Percentiles rank a stretch among this genome's conserved stretches.
phyloP scores from a whole-genome alignment of 2,329 filamentous ascomycete species.

The Arachnomyces sp. region DNA sequence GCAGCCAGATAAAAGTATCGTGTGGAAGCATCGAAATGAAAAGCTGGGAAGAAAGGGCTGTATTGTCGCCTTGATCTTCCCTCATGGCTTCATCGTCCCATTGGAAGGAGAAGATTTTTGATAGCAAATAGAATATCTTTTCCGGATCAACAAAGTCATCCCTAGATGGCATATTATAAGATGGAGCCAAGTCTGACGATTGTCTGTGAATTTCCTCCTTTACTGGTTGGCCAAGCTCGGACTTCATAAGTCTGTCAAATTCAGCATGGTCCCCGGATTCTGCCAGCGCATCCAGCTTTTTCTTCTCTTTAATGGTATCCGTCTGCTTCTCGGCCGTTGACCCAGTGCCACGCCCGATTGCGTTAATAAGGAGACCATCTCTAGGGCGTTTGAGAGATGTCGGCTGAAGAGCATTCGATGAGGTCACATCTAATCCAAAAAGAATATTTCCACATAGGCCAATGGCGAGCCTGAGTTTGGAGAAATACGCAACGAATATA shows the following conservation, averaged over 20 bases:
- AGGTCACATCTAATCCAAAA: slow-evolving; percentile 38
- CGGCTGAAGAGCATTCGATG: slow-evolving; percentile 21
- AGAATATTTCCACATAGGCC: slow-evolving; percentile 34
- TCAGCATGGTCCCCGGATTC: slow-evolving; percentile 20
- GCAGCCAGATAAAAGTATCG: slow-evolving; percentile 35
- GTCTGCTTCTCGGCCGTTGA: slow-evolving; percentile 24
- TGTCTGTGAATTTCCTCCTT: slow-evolving; percentile 6
- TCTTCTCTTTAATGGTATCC: slow-evolving; percentile 22
- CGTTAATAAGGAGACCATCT: slow-evolving; percentile 35
- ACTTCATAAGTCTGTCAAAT: slow-evolving; percentile 29
- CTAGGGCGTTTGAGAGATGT: slow-evolving; percentile 31
- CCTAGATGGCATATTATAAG: slow-evolving; percentile 17
- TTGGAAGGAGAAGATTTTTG: slow-evolving; percentile 30
- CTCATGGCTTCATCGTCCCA: slow-evolving; percentile 16
- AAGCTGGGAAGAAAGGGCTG: slow-evolving; percentile 17
- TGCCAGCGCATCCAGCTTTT: slow-evolving; percentile 21
- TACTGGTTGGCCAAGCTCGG: too few species aligned
- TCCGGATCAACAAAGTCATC: slow-evolving; percentile 29
- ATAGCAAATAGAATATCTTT: slow-evolving; percentile 29
- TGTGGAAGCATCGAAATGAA: slow-evolving; percentile 30
- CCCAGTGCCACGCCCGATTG: slow-evolving; percentile 35
- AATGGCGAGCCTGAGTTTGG: slow-evolving; percentile 36
- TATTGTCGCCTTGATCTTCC: slow-evolving; percentile 15
- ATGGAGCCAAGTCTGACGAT: slow-evolving; percentile 18
- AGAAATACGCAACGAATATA: slow-evolving; percentile 37